phyloP scores from a whole-genome alignment of 1,139 yeast species.

The Diutina neorugosa region DNA sequence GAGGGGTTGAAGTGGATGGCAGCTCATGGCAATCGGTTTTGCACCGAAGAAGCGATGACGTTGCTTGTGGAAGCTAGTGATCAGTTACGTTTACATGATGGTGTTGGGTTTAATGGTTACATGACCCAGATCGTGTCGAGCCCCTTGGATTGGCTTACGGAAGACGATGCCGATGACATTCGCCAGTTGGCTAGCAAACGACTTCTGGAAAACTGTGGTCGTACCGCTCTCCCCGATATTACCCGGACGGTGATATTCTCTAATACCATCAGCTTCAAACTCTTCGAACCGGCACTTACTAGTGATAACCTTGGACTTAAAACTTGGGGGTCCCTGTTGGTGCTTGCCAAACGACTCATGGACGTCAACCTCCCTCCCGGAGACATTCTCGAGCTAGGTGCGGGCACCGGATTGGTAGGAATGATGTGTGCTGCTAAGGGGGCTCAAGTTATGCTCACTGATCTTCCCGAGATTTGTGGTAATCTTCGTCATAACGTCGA shows the following conservation, averaged over 20 bases:
- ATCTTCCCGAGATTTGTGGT: constrained; percentile 62
- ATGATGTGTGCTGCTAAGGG: constrained; percentile 46
- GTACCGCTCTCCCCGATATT: constrained; percentile 73
- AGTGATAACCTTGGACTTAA: constrained; percentile 81
- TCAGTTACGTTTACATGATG: constrained; percentile 13
- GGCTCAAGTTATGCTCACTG: constrained; percentile 51
- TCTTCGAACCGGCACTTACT: constrained; percentile 79
- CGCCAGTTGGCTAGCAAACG: constrained; percentile 44
- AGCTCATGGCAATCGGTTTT: constrained; percentile 21
- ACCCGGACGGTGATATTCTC: constrained; percentile 26
- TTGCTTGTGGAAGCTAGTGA: constrained; percentile 16
- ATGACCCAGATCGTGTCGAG: constrained; percentile 53
- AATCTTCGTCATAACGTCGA: constrained; percentile 50
- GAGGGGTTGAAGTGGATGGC: constrained; percentile 30
- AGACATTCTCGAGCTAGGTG: constrained; percentile 68
- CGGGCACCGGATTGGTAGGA: constrained; percentile 92
- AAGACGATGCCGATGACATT: constrained; percentile 14
- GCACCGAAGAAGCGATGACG: constrained; percentile 14
- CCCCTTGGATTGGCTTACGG: constrained; percentile 38
- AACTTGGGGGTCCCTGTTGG: constrained; percentile 90
- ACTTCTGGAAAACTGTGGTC: constrained; percentile 74
- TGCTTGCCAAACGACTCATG: constrained; percentile 47
- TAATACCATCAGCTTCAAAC: constrained; percentile 14
- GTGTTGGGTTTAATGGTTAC: constrained; percentile 36
- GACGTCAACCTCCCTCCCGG: constrained; percentile 14